Conservation (phyloP, 225 moss, liverwort and hornwort genomes). For the Marchantia polymorpha region DNA sequence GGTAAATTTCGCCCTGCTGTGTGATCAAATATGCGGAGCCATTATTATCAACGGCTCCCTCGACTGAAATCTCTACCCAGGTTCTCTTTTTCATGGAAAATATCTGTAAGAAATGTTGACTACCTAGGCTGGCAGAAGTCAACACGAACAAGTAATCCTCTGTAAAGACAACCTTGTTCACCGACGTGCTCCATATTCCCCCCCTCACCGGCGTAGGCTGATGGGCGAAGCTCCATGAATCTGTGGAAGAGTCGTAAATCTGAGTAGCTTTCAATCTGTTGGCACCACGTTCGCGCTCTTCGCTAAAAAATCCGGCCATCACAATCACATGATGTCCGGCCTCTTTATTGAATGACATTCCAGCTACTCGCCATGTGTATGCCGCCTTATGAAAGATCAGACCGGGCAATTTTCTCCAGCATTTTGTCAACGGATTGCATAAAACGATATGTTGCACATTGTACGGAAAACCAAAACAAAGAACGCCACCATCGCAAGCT, state of each 20-base stretch:
- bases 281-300: constrained; percentile 5
- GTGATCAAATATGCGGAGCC: constrained; percentile 14
- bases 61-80: constrained; percentile 15
- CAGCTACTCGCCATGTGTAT: constrained; percentile 20
- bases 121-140: constrained; percentile 7
- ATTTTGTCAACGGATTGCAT: constrained; percentile 18
- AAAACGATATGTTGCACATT: constrained; percentile 7
- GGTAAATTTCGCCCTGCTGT: constrained; percentile 1
- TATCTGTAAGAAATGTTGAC: constrained; percentile 18
- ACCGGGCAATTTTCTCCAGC: constrained; percentile 16
- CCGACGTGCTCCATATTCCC: constrained; percentile 21
- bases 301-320: constrained; percentile 10
- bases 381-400: background rate
- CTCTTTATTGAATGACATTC: constrained; percentile 2
- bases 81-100: constrained; percentile 26
- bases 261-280: constrained; percentile 17
- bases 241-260: constrained; percentile 12
- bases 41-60: constrained; percentile 5
- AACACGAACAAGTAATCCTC: constrained; percentile 16
- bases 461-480: constrained; percentile 18
- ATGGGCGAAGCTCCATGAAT: constrained; percentile 15
- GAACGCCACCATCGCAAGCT: constrained; percentile 12
- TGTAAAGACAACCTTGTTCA: constrained; percentile 14
- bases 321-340: constrained; percentile 3
- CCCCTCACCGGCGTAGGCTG: constrained; percentile 15